A percentile compares a stretch with the other conserved stretches of the same genome.
Evolutionary conservation across 1,139 yeast species (phyloP).

Genomic region (Pichia sp.): DNA sequence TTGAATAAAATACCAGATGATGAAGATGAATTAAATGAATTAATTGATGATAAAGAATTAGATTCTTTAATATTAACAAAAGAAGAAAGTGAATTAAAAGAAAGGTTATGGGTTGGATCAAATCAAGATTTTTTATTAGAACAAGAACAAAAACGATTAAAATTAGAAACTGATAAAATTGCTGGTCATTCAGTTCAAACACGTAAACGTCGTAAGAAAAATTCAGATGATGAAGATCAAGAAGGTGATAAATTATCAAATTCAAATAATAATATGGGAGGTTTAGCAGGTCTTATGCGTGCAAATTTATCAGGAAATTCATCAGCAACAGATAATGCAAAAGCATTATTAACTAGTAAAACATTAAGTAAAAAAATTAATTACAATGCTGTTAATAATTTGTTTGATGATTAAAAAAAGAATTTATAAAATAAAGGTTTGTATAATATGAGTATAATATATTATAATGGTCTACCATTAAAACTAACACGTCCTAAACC

Average conservation of each 20-base stretch:
- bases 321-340: slow-evolving; percentile 70
- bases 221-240: slow-evolving; percentile 19
- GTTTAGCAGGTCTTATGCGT: slow-evolving; percentile 34
- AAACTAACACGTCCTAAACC: slow-evolving; percentile 47
- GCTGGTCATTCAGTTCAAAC: slow-evolving; percentile 65
- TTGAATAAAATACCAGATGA: slow-evolving; percentile 52
- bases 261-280: slow-evolving; percentile 4
- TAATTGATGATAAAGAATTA: slow-evolving; percentile 74
- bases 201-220: slow-evolving; percentile 37
- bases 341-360: slow-evolving; percentile 60
- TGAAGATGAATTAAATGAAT: slow-evolving; percentile 56
- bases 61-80: slow-evolving; percentile 52
- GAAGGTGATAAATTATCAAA: slow-evolving; percentile 28
- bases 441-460: not conserved
- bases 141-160: slow-evolving; percentile 78
- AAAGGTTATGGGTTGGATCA: slow-evolving; percentile 80
- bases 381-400: slow-evolving; percentile 66
- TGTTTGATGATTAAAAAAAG: slow-evolving; percentile 38
- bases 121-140: slow-evolving; percentile 81
- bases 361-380: slow-evolving; percentile 82
- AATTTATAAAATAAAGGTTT: not conserved
- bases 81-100: slow-evolving; percentile 65
- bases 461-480: slow-evolving; percentile 16
- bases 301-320: slow-evolving; percentile 41
- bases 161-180: slow-evolving; percentile 78